Evolutionary conservation across 192 early-diverging fungal species (phyloP).

Genomic region (Coemansia sp.): DNA sequence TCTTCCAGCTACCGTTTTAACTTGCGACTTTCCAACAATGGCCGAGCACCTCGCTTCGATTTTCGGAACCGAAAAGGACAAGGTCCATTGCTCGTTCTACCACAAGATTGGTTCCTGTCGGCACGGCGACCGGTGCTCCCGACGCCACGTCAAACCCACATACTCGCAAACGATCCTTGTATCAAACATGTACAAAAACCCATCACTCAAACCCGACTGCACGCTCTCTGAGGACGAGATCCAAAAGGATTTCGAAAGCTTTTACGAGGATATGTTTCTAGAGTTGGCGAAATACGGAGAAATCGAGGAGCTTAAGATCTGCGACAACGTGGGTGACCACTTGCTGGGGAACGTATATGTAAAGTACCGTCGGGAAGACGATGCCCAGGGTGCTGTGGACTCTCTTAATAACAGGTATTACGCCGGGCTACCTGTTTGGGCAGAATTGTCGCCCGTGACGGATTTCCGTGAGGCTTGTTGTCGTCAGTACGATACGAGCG

Average conservation of each 20-base stretch:
- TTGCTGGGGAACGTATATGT: slow-evolving; percentile 97
- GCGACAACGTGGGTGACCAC: slow-evolving; percentile 98
- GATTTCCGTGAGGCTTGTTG: slow-evolving; percentile 99
- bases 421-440: slow-evolving; percentile 89
- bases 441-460: slow-evolving; percentile 94
- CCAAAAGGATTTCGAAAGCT: slow-evolving; percentile 82
- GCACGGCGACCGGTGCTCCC: slow-evolving; percentile 93
- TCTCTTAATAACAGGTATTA: slow-evolving; percentile 94
- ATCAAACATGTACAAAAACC: slow-evolving; percentile 95
- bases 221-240: slow-evolving; percentile 65
- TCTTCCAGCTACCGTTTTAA: too few species aligned
- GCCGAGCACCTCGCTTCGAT: slow-evolving; percentile 83
- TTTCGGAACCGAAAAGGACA: slow-evolving; percentile 98
- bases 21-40: too few species aligned
- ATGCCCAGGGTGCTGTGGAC: slow-evolving; percentile 88
- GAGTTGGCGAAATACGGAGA: slow-evolving; percentile 97
- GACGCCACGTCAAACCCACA: slow-evolving; percentile 96
- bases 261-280: slow-evolving; percentile 95
- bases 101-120: slow-evolving; percentile 99
- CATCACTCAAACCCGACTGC: slow-evolving; percentile 61
- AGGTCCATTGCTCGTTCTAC: slow-evolving; percentile 99
- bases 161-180: slow-evolving; percentile 93
- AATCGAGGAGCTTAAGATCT: slow-evolving; percentile 94
- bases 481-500: slow-evolving; percentile 90
- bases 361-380: slow-evolving; percentile 85